A percentile compares a stretch with the other conserved stretches of the same genome.
Evolutionary conservation across 495 filamentous ascomycete genomes (phyloP).

Genomic region (Tuber indicum): DNA sequence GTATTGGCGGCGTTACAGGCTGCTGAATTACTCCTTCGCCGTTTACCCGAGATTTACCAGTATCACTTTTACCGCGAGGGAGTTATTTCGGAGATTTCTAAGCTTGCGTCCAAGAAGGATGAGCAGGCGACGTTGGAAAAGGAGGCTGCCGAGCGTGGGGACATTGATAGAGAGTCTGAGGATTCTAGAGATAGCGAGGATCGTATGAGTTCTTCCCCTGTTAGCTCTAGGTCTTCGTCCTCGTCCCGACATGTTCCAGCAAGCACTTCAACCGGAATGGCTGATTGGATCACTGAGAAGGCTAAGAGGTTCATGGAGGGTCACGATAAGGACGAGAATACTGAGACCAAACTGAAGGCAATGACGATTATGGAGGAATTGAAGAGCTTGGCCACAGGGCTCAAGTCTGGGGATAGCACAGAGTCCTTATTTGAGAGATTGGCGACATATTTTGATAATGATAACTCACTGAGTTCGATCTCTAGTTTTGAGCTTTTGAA

Average conservation of each 20-base stretch:
- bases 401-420: constrained; percentile 29
- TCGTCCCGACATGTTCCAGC: constrained; percentile 48
- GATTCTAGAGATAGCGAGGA: constrained; percentile 40
- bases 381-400: constrained; percentile 54
- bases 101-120: constrained; percentile 52
- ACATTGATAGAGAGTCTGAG: constrained; percentile 39
- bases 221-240: constrained; percentile 55
- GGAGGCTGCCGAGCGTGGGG: constrained; percentile 46
- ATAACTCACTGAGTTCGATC: constrained; percentile 76
- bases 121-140: constrained; percentile 44
- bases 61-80: constrained; percentile 98
- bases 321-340: constrained; percentile 69
- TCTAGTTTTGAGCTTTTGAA: constrained; percentile 94
- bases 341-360: constrained; percentile 68
- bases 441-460: constrained; percentile 80
- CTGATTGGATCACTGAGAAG: constrained; percentile 64
- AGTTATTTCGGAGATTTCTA: constrained; percentile 83
- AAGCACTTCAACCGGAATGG: constrained; percentile 56
- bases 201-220: constrained; percentile 63
- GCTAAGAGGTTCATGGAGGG: constrained; percentile 75
- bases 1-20: constrained; percentile 83
- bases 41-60: constrained; percentile 78
- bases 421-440: constrained; percentile 58
- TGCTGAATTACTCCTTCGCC: constrained; percentile 75
- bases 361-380: constrained; percentile 65